Evolutionary conservation across 148 eudicot genomes (phyloP).

Genomic region (Fallopia convolvulus): DNA sequence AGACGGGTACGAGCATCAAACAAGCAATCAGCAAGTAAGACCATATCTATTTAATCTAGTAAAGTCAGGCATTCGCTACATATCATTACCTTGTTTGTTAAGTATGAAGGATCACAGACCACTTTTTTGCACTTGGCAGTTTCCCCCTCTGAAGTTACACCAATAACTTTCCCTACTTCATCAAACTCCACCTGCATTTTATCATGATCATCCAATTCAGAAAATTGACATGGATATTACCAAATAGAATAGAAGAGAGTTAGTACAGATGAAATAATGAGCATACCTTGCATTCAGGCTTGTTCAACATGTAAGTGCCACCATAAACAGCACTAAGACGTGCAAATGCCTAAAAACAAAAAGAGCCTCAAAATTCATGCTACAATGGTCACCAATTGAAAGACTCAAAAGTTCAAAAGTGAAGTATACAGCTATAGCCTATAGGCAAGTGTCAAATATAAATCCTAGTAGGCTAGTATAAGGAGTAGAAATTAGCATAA

Average conservation of each 20-base stretch:
- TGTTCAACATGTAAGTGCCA: conserved; percentile 93
- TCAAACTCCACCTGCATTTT: conserved; percentile 75
- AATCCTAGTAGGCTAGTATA: not conserved
- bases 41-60: not conserved
- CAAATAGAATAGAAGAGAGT: not conserved
- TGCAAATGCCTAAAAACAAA: conserved; percentile 69
- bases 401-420: not conserved
- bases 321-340: conserved; percentile 99
- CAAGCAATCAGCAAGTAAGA: not conserved
- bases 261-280: not conserved
- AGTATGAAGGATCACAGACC: conserved; percentile 97
- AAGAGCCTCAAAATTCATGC: not conserved
- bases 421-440: not conserved
- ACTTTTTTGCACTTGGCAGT: conserved; percentile 98
- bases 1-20: not conserved
- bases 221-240: not conserved
- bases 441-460: not conserved
- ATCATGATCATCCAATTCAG: not conserved
- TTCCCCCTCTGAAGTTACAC: conserved; percentile 98
- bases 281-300: conserved; percentile 87
- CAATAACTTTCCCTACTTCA: conserved; percentile 77
- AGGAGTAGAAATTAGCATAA: conserved; percentile 2
- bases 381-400: not conserved
- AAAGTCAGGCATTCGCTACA: not conserved
- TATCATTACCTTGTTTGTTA: conserved; percentile 65